A percentile compares a stretch with the other conserved stretches of the same genome.
Evolutionary conservation across 2,329 filamentous ascomycete species (phyloP).

Genomic region (Fusarium sp.): DNA sequence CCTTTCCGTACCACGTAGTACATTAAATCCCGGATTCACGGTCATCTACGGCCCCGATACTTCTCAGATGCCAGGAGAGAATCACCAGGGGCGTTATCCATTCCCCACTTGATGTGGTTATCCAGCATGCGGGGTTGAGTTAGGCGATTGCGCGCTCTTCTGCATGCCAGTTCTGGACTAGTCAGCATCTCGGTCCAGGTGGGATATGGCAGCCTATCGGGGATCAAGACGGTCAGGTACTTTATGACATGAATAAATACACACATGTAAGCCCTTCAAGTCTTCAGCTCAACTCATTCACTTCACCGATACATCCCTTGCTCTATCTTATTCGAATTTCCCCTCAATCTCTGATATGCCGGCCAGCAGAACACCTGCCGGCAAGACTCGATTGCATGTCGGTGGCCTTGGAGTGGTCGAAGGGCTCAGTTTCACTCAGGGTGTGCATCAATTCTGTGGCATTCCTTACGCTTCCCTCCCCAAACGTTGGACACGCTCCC

Average conservation of each 20-base stretch:
- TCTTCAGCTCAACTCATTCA: not conserved
- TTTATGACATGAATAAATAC: not conserved
- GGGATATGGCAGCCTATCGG: not conserved
- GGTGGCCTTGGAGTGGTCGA: not conserved
- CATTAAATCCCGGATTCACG: slow-evolving; percentile 4
- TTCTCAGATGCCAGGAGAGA: slow-evolving; percentile 24
- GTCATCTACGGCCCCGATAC: slow-evolving; percentile 8
- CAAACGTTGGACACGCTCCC: slow-evolving; percentile 31
- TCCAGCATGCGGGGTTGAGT: not conserved
- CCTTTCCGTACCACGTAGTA: not conserved
- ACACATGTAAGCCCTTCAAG: not conserved
- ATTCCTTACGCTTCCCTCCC: slow-evolving; percentile 26
- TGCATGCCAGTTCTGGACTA: not conserved
- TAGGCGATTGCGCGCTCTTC: not conserved
- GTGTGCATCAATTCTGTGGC: slow-evolving; percentile 24
- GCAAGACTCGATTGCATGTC: not conserved
- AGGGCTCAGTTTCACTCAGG: slow-evolving; percentile 15
- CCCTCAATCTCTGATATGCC: not conserved
- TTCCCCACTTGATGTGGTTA: not conserved
- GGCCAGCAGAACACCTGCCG: not conserved
- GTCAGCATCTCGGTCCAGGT: not conserved
- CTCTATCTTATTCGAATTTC: too few relatives aligned
- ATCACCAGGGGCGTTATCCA: not conserved
- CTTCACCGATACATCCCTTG: not conserved
- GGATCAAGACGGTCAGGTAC: not conserved